These are phyloP conservation scores for Nicotiana knightiana DNA, from an alignment of 257 asterid genomes.

Conservation along the genomic window DNA sequence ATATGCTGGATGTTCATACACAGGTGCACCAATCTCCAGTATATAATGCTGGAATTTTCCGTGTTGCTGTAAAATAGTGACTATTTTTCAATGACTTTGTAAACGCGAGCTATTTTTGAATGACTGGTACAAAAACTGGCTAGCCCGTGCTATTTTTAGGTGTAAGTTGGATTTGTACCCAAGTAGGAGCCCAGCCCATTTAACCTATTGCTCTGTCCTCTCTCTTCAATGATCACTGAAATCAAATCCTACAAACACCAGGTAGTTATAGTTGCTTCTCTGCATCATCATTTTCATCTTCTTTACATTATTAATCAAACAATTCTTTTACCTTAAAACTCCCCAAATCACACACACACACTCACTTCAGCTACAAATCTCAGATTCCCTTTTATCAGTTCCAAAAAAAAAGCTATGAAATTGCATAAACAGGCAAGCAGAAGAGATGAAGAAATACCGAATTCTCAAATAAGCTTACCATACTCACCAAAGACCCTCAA, in stretches of 20 bases:
- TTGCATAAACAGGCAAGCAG: constrained; percentile 53
- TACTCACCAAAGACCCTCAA: constrained; percentile 83
- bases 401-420: constrained; percentile 40
- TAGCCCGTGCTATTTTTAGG: too few relatives aligned
- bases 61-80: too few relatives aligned
- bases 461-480: constrained; percentile 31
- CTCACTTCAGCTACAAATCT: background rate
- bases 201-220: background rate
- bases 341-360: background rate
- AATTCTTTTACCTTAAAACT: background rate
- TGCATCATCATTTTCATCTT: background rate
- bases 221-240: background rate
- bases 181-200: background rate
- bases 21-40: too few relatives aligned
- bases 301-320: background rate
- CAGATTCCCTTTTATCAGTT: background rate
- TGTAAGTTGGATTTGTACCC: background rate
- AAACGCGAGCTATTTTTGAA: too few relatives aligned
- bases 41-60: too few relatives aligned
- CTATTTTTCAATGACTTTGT: too few relatives aligned
- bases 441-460: constrained; percentile 55
- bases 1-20: too few relatives aligned
- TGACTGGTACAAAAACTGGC: too few relatives aligned
- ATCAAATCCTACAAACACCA: background rate
- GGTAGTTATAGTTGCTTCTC: background rate